Base-by-base conservation (phyloP, 257 asterid genomes). In the Gentiana straminea region DNA sequence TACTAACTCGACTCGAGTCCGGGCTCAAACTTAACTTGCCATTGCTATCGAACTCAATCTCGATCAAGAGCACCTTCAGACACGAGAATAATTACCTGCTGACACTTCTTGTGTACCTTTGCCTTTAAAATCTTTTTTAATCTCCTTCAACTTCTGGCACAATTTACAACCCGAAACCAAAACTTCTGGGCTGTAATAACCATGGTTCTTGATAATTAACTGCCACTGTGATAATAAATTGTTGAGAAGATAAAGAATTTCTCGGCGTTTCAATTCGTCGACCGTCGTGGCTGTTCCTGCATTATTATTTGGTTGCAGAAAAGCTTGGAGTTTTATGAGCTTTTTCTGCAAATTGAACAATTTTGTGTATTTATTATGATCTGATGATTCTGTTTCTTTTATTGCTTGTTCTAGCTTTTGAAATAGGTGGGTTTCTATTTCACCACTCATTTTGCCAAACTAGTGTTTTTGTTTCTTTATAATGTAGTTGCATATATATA, bases 181-280 rank as follows among this genome's bases (percentile, higher is more conserved):
- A 44, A 63, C 46, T 43, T 51, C 68, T 0, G 68, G 67, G 7
- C 8, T 48, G 57, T 8, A 49, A 4, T 32, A 13, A 13, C 51
- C 44, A 49, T 44, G 60, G 49, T 64, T 52, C 33, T 52, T 11
- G 35, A 55, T 37, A n/a, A 64, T 51, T n/a, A 35, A 48, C 56
- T 5, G 73, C 84, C 77, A 72, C 62, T 72, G 68, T n/a, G 68
- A 44, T 6, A 68, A 51, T 10, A 69, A 38, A 60, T 77, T 80
- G 46, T 50, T 64, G 70, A 74, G 75, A 49, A 13, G 34, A 74
- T 74, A 74, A 47, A 77, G 75, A 44, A 58, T 70, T 58, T 74
- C 74, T 55, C 57, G 73, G 46, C 55, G 54, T 2, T 45, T 57
- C 13, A 49, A 24, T 54, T 54, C 51, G 11, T 48, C 48, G n/a